Evolutionary conservation across 371 early-diverging fungal species (phyloP), one percentile per base, ranked within the genome.

Genomic region (Conidiobolus incongruus): DNA sequence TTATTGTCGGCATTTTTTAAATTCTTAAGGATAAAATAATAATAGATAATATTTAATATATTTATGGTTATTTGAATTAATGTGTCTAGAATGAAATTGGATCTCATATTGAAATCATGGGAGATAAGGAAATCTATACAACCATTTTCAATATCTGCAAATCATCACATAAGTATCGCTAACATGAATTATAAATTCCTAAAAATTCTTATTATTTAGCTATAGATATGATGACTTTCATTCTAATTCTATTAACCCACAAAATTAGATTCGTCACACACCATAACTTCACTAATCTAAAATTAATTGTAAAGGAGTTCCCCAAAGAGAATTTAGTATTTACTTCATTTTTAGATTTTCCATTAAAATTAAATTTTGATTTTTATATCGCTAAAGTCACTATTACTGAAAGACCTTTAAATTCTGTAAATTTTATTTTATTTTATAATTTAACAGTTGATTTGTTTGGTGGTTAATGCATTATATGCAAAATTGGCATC

Each of bases 301-400:
- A 93, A 58, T 59, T 94, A 22, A 59, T 96, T 7, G 97, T 94
- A 52, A 80, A 78, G 43, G 95, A 95, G 0, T 76, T 93, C 55
- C 75, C 77, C 28, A 84, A 88, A 56, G 95, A 96, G 54, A 90
- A 93, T 47, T 54, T 94, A 49, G 94, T 90, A 0, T 56, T 90
- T 20, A 75, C 90, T 0, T 90, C 85, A 0, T 56, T 96, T 41
- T 71, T 93, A 29, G 93, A 94, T 55, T 96, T 96, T 46, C 97
- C 97, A 0, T 65, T 91, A 38, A 91, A 96, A 56, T 73, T 96
- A 40, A 61, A 89, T 46, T 86, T 94, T 62, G 97, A 95, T 2
- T 93, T 89, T 55, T 88, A 85, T 57, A 93, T 91, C 0, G 97
- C 92, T 16, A 77, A 81, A 48, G 93, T 93, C 94, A 86, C 85